phyloP scores from a whole-genome alignment of 176 grass and related monocot species.

The Carex scoparia region DNA sequence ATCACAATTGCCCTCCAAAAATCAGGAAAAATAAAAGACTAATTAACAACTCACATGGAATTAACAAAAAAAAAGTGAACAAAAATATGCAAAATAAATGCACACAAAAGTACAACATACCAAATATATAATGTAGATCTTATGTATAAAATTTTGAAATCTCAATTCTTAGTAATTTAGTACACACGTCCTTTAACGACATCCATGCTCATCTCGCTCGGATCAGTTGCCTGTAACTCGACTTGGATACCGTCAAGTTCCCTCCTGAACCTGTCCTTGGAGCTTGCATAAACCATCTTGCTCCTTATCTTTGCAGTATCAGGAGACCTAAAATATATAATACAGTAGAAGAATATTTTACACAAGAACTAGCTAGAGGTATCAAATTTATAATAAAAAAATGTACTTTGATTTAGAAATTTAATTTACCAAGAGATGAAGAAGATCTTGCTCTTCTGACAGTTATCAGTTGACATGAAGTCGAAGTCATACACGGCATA shows the following conservation, averaged over 20 bases:
- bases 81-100: constrained; percentile 6
- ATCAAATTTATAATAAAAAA: background rate
- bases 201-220: constrained; percentile 28
- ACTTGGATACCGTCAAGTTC: constrained; percentile 27
- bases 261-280: constrained; percentile 24
- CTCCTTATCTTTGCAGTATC: constrained; percentile 24
- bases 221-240: constrained; percentile 23
- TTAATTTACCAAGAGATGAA: constrained; percentile 75
- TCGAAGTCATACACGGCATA: constrained; percentile 85
- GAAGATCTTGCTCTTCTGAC: constrained; percentile 99
- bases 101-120: constrained; percentile 19
- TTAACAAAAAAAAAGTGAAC: background rate
- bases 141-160: constrained; percentile 12
- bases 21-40: background rate
- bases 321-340: constrained; percentile 7
- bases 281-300: constrained; percentile 26
- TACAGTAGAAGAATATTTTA: background rate
- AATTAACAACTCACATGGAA: constrained; percentile 17
- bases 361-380: background rate
- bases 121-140: constrained; percentile 13
- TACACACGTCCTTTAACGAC: constrained; percentile 26
- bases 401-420: background rate
- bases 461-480: constrained; percentile 77
- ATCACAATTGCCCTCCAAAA: constrained; percentile 3
- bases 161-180: constrained; percentile 17